phyloP scores from a whole-genome alignment of 768 basidiomycete species.

The Rhodotorula diobovata region DNA sequence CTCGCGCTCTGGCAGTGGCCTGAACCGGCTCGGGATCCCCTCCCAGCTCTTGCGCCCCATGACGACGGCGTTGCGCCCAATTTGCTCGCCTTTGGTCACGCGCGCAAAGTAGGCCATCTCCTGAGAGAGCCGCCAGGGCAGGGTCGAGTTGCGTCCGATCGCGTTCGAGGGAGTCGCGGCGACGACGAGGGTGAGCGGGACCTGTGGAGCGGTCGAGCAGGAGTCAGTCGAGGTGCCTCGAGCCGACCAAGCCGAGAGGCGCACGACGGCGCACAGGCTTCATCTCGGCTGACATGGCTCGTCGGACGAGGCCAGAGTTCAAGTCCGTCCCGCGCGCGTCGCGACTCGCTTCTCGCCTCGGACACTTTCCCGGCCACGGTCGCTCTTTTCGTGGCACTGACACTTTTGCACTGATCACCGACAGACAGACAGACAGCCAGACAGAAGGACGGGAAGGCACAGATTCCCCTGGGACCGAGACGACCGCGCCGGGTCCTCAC shows the following conservation, averaged over 20 bases:
- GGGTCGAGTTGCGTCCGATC: constrained; percentile 67
- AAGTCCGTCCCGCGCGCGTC: too few species aligned
- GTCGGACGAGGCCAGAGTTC: neutral
- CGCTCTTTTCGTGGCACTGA: too few species aligned
- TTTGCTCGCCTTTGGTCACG: constrained; percentile 59
- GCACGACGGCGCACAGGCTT: constrained; percentile 5
- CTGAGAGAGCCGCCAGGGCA: constrained; percentile 83
- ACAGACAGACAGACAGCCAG: too few species aligned
- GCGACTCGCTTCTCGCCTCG: too few species aligned
- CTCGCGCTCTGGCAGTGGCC: constrained; percentile 67
- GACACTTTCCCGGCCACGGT: too few species aligned
- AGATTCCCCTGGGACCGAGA: too few species aligned
- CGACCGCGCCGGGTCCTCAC: too few species aligned
- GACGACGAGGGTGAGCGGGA: constrained; percentile 73
- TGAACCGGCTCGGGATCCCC: constrained; percentile 78
- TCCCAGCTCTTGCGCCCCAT: constrained; percentile 99
- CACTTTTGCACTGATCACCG: too few species aligned
- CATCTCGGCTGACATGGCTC: constrained; percentile 19
- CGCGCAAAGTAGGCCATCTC: constrained; percentile 92
- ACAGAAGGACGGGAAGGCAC: too few species aligned
- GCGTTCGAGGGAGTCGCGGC: constrained; percentile 83
- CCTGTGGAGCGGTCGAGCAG: neutral
- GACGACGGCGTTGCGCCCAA: constrained; percentile 63
- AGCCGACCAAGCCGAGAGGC: too few species aligned
- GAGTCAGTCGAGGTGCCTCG: neutral